phyloP scores from a whole-genome alignment of 257 asterid genomes.

The Capsicum pubescens region DNA sequence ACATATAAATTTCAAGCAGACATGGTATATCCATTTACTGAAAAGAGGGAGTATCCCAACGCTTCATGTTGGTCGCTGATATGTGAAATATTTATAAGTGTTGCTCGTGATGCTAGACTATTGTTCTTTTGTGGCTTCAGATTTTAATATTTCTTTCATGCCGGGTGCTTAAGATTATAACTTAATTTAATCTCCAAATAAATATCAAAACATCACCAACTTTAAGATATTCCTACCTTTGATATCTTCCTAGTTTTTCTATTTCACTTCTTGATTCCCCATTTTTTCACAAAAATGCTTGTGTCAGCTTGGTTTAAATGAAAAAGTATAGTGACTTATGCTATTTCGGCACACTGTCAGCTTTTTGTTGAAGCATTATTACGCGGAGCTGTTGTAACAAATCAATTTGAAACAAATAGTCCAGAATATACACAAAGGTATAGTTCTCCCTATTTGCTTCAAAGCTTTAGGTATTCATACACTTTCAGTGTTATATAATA shows the following conservation, averaged over 20 bases:
- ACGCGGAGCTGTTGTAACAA: background rate
- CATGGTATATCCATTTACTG: background rate
- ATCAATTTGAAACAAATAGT: too few species aligned
- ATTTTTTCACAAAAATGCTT: conserved; percentile 14
- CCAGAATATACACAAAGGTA: too few species aligned
- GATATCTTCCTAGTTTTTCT: background rate
- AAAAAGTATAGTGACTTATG: background rate
- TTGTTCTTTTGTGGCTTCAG: background rate
- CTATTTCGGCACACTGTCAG: background rate
- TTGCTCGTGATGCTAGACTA: background rate
- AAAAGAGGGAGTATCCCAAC: background rate
- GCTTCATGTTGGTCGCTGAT: background rate
- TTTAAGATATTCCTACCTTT: conserved; percentile 2
- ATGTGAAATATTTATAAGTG: background rate
- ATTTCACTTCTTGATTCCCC: conserved; percentile 7
- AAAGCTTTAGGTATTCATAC: too few species aligned
- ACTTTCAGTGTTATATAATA: too few species aligned
- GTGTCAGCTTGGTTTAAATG: background rate
- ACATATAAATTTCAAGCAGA: background rate
- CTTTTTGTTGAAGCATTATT: conserved; percentile 12
- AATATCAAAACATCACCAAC: background rate
- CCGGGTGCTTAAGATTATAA: background rate
- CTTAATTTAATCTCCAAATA: background rate
- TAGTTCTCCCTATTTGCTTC: too few species aligned
- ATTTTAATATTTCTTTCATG: background rate